Base-by-base conservation (phyloP, 345 rosid genomes). In the Lenwebbia sp. region DNA sequence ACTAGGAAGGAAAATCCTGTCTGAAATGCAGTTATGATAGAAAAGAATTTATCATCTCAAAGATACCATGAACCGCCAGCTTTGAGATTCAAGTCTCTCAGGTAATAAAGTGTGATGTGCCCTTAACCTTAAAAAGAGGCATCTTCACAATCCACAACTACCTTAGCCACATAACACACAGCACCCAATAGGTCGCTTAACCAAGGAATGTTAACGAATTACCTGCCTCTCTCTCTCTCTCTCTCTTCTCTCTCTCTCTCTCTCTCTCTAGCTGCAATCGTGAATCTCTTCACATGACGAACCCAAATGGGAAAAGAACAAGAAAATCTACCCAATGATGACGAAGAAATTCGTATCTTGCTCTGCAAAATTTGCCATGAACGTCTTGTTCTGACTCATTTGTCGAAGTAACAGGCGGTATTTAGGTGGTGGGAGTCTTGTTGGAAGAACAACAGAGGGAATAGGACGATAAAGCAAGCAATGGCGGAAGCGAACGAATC, bases 401-500 rank as follows among this genome's bases (percentile, higher is more conserved):
- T 70, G 47, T 19, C 47, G 1, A 70, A 70, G 26, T 21, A 37
- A 37, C 81, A 11, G 14, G 81, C 2, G 81, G 81, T 37, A 22
- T 70, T 5, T 0, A 70, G 81, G 81, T 37, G 81, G 81, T 10
- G 25, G 47, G 47, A 70, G 81, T 1, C 81, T 70, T 37, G 26
- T 70, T 19, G 47, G 81, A 37, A 19, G 81, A 70, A 21, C 47
- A 37, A 22, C 81, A 70, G 81, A 40, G 81, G 81, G 81, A 37
- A 41, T 37, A 37, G 81, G 47, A 70, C 37, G 4, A 37, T 21
- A 70, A 70, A 5, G 25, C 60, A 7, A 33, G 74, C 28, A 40
- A 55, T 53, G 84, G 83, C 62, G 25, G 84, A 81, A 1, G 40
- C 76, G 3, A 90, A 90, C 75, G 28, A 6, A 1, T 53, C 93